Evolutionary conservation across 2,329 filamentous ascomycete species (phyloP), one percentile per base, ranked within the genome.

Genomic region (Erysiphe pulchra): DNA sequence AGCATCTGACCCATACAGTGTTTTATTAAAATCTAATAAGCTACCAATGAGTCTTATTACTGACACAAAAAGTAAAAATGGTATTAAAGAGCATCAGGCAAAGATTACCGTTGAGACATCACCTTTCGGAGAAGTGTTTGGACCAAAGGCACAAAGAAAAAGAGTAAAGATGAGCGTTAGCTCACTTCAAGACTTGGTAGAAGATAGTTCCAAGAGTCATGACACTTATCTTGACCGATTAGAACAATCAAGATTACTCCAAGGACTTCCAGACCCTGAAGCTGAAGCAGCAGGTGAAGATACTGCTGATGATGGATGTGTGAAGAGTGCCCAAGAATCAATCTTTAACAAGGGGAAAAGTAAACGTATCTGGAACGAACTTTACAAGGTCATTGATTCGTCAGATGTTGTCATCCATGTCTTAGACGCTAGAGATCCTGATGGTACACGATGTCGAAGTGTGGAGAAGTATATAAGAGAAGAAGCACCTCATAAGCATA

Each of bases 341-440:
- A 82, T 95, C 48, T 95, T 95, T 63, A 79, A 73, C 54, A 95
- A 95, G 64, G 90, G 90, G 16, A 86, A 93, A 61, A 87, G 79
- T 57, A 93, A 93, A 63, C 73, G 90, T 52, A 93, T 93, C 54
- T 93, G 84, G 86, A 95, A 95, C 63, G 87, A 98, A 60, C 65
- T 95, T 8, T 77, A 90, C 69, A 92, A 92, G 63, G 85, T 90
- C 56, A 90, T 94, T 50, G 87, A 94, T 63, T 92, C 84, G 2
- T 90, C 81, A 10, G 90, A 98, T 61, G 87, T 98, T 33, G 75
- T 98, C 41, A 79, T 98, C n/a, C 90, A 94, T 56, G 81, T 93
- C 13, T 65, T 93, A 1, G 87, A 94, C 61, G 85, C 86, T 37
- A 71, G 85, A 62, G 85, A 93, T 61, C 86, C 85, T 2, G 64